Conservation (phyloP, 192 early-diverging fungal species). For the Allomyces arbusculus region DNA sequence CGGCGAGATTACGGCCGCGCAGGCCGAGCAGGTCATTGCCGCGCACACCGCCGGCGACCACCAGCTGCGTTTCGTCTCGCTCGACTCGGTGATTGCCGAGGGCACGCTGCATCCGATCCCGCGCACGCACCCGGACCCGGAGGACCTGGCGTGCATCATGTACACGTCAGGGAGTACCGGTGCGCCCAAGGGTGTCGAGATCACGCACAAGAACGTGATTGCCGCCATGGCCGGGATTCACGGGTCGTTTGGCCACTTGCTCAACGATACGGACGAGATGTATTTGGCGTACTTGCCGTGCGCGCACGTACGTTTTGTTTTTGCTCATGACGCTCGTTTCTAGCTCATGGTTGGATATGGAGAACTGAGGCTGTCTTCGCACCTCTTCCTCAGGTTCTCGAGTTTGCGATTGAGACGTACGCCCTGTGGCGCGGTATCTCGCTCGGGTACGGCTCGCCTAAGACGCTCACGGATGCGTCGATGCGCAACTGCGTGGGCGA, state of each 20-base stretch:
- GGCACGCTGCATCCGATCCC: background rate
- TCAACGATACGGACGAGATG: slow-evolving; percentile 15
- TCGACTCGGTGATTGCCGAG: slow-evolving; percentile 1
- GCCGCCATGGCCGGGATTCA: slow-evolving; percentile 47
- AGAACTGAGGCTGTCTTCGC: too few relatives aligned
- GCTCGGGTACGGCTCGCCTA: slow-evolving; percentile 41
- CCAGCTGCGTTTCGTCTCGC: slow-evolving; percentile 3
- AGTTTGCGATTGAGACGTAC: slow-evolving; percentile 60
- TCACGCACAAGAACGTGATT: slow-evolving; percentile 65
- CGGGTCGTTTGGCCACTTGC: background rate
- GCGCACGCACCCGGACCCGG: background rate
- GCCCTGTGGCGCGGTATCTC: slow-evolving; percentile 45
- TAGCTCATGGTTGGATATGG: too few relatives aligned
- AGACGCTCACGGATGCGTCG: slow-evolving; percentile 46
- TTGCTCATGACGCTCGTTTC: too few relatives aligned
- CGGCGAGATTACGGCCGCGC: slow-evolving; percentile 29
- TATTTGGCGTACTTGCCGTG: slow-evolving; percentile 68
- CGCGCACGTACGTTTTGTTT: slow-evolving; percentile 31
- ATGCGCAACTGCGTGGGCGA: slow-evolving; percentile 49
- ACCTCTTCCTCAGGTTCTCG: slow-evolving; percentile 22
- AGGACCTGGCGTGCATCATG: background rate
- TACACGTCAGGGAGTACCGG: slow-evolving; percentile 15
- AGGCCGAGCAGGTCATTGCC: slow-evolving; percentile 23
- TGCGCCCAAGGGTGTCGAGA: slow-evolving; percentile 74
- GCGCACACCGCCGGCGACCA: slow-evolving; percentile 7